phyloP scores from a whole-genome alignment of 1,284 basidiomycete genomes.

The Albatrellus sp. region DNA sequence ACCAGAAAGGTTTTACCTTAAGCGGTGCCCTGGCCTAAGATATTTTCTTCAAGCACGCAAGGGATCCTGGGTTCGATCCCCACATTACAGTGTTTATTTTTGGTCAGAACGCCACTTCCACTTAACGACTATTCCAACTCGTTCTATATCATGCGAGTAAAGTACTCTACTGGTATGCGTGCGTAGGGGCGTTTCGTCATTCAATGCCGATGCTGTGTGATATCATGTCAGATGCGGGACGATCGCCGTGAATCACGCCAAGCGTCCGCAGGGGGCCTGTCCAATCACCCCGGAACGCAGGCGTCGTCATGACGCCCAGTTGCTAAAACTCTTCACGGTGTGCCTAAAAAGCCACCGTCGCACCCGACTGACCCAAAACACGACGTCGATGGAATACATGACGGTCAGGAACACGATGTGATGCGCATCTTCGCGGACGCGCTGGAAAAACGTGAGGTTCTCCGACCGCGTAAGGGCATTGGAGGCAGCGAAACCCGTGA shows the following conservation, averaged over 20 bases:
- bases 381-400: conserved; percentile 42
- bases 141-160: too few relatives aligned
- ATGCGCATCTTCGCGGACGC: conserved; percentile 33
- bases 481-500: conserved; percentile 65
- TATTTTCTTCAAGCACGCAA: conserved; percentile 28
- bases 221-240: too few relatives aligned
- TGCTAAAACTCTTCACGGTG: background rate
- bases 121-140: too few relatives aligned
- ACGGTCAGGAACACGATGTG: conserved; percentile 41
- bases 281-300: too few relatives aligned
- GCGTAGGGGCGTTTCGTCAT: too few relatives aligned
- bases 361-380: conserved; percentile 43
- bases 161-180: too few relatives aligned
- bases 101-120: too few relatives aligned
- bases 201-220: too few relatives aligned
- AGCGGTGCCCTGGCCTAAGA: conserved; percentile 19
- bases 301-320: too few relatives aligned
- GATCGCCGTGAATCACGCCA: too few relatives aligned
- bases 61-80: conserved; percentile 28
- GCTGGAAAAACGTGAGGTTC: conserved; percentile 25
- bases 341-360: conserved; percentile 15
- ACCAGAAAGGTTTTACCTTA: background rate
- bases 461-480: conserved; percentile 33
- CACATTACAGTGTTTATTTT: too few relatives aligned
- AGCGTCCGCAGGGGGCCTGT: too few relatives aligned